A percentile compares a stretch with the other conserved stretches of the same genome.
These are phyloP conservation scores for Pseudogymnoascus verrucosus DNA, from an alignment of 2,329 filamentous ascomycete species.

Conservation along the genomic window DNA sequence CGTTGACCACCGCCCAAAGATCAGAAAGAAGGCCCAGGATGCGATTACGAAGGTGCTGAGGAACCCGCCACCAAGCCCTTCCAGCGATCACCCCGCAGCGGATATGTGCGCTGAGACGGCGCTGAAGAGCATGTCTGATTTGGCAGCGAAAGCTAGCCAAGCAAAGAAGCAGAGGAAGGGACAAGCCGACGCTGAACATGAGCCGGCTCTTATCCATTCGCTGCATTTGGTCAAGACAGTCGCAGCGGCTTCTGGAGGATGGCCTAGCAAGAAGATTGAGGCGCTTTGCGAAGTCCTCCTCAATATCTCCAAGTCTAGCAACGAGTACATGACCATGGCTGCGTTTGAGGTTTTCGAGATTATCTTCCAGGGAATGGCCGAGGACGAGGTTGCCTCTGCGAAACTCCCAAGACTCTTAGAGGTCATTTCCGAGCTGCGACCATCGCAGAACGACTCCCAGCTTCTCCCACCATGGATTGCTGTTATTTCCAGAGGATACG, in stretches of 20 bases:
- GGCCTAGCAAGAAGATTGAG: constrained; percentile 96
- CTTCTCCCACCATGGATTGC: constrained; percentile 94
- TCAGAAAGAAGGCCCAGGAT: constrained; percentile 87
- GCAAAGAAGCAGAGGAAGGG: constrained; percentile 63
- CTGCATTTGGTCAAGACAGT: constrained; percentile 88
- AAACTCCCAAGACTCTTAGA: constrained; percentile 86
- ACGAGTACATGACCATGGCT: constrained; percentile 93
- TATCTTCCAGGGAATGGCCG: constrained; percentile 86
- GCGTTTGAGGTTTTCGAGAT: constrained; percentile 97
- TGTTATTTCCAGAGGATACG: constrained; percentile 87
- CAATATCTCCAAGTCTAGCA: constrained; percentile 79
- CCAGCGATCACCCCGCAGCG: constrained; percentile 85
- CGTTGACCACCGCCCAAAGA: constrained; percentile 83
- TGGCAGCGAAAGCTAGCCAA: constrained; percentile 53
- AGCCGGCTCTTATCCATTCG: constrained; percentile 82
- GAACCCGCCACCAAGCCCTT: constrained; percentile 81
- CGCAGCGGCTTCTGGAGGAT: constrained; percentile 78
- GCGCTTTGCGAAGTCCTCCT: constrained; percentile 81
- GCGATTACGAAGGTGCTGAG: constrained; percentile 75
- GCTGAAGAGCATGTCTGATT: constrained; percentile 68
- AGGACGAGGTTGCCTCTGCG: constrained; percentile 74
- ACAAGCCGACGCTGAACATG: constrained; percentile 52
- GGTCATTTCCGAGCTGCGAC: constrained; percentile 84
- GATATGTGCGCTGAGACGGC: constrained; percentile 95
- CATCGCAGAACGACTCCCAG: constrained; percentile 87